phyloP scores from a whole-genome alignment of 2,329 filamentous ascomycete genomes.

The Bipolaris bicolor region DNA sequence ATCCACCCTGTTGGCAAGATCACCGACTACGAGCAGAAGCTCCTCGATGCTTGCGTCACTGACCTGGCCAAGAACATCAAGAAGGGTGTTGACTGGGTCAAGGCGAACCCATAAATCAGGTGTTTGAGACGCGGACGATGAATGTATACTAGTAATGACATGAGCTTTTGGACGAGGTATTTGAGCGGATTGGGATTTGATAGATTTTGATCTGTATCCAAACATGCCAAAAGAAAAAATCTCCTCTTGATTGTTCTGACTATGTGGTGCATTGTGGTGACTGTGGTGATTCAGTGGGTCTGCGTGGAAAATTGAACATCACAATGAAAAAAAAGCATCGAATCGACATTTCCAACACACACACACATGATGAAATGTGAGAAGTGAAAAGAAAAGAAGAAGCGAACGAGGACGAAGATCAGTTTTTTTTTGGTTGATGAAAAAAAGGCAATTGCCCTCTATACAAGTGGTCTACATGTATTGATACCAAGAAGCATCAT shows the following conservation, averaged over 20 bases:
- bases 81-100: constrained; percentile 78
- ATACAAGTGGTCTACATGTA: neutral
- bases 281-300: too few species aligned
- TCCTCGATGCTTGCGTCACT: constrained; percentile 81
- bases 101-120: constrained; percentile 57
- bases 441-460: neutral
- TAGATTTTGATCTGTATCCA: constrained; percentile 32
- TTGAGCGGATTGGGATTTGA: constrained; percentile 25
- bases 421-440: neutral
- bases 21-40: constrained; percentile 83
- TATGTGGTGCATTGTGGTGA: neutral
- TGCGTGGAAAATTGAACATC: too few species aligned
- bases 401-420: too few species aligned
- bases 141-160: constrained; percentile 42
- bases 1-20: constrained; percentile 86
- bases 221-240: constrained; percentile 24
- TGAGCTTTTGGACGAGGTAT: constrained; percentile 23
- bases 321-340: neutral
- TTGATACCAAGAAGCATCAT: neutral
- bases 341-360: too few species aligned
- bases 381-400: neutral
- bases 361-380: too few species aligned
- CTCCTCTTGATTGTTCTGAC: constrained; percentile 10
- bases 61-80: constrained; percentile 94
- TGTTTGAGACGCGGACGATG: constrained; percentile 5